Percentiles rank a stretch among this genome's conserved stretches.
Conservation (phyloP, 1,284 basidiomycete genomes). For the Puccinia hordei region DNA sequence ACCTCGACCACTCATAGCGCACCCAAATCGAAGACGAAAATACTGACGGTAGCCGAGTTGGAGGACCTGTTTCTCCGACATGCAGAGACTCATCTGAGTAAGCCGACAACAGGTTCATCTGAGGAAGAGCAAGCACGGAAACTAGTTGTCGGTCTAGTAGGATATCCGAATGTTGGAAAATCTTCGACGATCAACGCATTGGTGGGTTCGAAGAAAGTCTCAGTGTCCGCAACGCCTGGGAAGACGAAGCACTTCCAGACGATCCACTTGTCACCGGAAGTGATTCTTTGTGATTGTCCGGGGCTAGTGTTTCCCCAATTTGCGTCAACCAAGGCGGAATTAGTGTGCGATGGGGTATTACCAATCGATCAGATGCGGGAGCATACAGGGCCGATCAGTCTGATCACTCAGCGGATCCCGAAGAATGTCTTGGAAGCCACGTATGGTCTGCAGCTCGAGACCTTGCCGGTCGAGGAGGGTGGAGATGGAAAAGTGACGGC, state of each 20-base stretch:
- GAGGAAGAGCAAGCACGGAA: slow-evolving; percentile 60
- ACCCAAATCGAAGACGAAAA: slow-evolving; percentile 66
- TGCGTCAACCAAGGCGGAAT: slow-evolving; percentile 88
- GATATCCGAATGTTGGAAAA: slow-evolving; percentile 69
- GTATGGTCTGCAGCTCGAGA: slow-evolving; percentile 81
- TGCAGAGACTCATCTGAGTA: slow-evolving; percentile 67
- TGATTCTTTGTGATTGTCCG: slow-evolving; percentile 96
- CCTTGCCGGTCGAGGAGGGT: slow-evolving; percentile 74
- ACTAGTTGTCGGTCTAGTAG: slow-evolving; percentile 70
- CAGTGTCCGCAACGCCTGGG: slow-evolving; percentile 93
- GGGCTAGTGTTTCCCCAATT: slow-evolving; percentile 99
- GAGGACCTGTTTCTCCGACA: slow-evolving; percentile 78
- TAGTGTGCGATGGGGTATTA: slow-evolving; percentile 94
- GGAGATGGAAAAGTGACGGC: slow-evolving; percentile 77
- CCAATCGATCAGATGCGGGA: slow-evolving; percentile 98
- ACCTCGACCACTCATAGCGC: too few relatives aligned
- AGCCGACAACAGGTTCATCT: neutral
- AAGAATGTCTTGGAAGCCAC: slow-evolving; percentile 81
- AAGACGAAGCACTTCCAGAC: slow-evolving; percentile 99
- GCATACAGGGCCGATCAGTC: slow-evolving; percentile 79
- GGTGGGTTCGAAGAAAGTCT: slow-evolving; percentile 81
- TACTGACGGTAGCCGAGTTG: slow-evolving; percentile 84
- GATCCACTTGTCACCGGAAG: slow-evolving; percentile 80
- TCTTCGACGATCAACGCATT: slow-evolving; percentile 67
- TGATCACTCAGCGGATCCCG: slow-evolving; percentile 80